Evolutionary conservation across 495 filamentous ascomycete genomes (phyloP).

Genomic region (Aspergillus kassunensis): DNA sequence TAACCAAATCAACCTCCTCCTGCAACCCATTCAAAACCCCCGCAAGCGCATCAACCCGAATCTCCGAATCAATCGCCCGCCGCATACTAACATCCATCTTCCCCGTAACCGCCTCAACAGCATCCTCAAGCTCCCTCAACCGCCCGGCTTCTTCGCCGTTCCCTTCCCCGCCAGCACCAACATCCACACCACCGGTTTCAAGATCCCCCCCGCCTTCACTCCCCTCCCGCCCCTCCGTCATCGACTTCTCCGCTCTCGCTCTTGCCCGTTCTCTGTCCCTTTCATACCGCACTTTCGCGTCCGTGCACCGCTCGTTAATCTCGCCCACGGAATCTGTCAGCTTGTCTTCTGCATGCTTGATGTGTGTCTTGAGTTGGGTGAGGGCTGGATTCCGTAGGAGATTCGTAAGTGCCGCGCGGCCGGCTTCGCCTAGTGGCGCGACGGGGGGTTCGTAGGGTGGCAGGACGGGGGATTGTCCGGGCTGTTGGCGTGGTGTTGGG

Average conservation of each 20-base stretch:
- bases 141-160: conserved; percentile 22
- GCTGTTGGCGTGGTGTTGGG: conserved; percentile 13
- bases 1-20: conserved; percentile 21
- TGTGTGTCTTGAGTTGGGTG: conserved; percentile 30
- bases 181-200: conserved; percentile 20
- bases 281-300: conserved; percentile 32
- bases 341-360: conserved; percentile 33
- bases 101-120: conserved; percentile 30
- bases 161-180: conserved; percentile 19
- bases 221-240: conserved; percentile 18
- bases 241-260: conserved; percentile 6
- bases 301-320: conserved; percentile 41
- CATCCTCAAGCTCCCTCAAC: conserved; percentile 26
- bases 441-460: conserved; percentile 56
- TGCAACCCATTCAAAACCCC: conserved; percentile 27
- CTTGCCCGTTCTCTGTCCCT: conserved; percentile 19
- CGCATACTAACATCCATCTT: conserved; percentile 39
- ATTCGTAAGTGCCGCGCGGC: conserved; percentile 28
- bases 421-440: conserved; percentile 41
- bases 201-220: conserved; percentile 20
- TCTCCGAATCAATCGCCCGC: conserved; percentile 35
- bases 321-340: conserved; percentile 43
- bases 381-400: conserved; percentile 31
- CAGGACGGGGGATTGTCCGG: conserved; percentile 11
- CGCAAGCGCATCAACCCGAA: conserved; percentile 29